phyloP scores from a whole-genome alignment of 495 filamentous ascomycete species.

The Penicillium coprophilum region DNA sequence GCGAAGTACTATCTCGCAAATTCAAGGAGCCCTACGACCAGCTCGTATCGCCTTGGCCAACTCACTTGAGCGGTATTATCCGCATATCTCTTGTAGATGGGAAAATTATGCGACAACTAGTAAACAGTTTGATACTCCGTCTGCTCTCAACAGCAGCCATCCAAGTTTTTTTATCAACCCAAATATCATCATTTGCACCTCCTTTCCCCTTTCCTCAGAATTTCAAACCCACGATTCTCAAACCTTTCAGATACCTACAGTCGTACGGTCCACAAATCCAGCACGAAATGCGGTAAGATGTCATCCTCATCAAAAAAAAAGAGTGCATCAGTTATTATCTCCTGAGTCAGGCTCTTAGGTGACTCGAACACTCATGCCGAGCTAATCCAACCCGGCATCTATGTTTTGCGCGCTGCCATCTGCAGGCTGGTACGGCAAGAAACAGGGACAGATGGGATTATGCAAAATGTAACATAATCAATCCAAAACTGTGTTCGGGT shows the following conservation, averaged over 20 bases:
- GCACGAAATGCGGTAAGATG: constrained; percentile 59
- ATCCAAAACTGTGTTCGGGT: constrained; percentile 66
- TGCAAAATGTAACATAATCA: constrained; percentile 61
- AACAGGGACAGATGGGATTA: constrained; percentile 63
- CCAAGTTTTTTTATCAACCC: constrained; percentile 68
- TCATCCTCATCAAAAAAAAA: constrained; percentile 62
- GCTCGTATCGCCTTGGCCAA: constrained; percentile 65
- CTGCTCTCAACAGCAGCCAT: constrained; percentile 52
- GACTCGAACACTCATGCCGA: constrained; percentile 48
- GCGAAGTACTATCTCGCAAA: neutral
- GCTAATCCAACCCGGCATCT: constrained; percentile 41
- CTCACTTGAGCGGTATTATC: constrained; percentile 71
- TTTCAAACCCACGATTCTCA: constrained; percentile 61
- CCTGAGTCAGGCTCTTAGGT: constrained; percentile 55
- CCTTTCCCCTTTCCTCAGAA: constrained; percentile 52
- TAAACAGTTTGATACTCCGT: constrained; percentile 59
- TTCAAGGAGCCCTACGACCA: constrained; percentile 59
- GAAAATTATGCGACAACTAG: constrained; percentile 61
- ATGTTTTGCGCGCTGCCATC: constrained; percentile 4
- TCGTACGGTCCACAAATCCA: constrained; percentile 66
- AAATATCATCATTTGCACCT: constrained; percentile 52
- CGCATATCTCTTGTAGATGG: constrained; percentile 68
- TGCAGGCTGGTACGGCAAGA: constrained; percentile 59
- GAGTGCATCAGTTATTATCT: constrained; percentile 59
- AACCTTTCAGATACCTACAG: constrained; percentile 71